Base-by-base conservation (phyloP, 2,329 filamentous ascomycete species). In the Pleomassaria siparia region DNA sequence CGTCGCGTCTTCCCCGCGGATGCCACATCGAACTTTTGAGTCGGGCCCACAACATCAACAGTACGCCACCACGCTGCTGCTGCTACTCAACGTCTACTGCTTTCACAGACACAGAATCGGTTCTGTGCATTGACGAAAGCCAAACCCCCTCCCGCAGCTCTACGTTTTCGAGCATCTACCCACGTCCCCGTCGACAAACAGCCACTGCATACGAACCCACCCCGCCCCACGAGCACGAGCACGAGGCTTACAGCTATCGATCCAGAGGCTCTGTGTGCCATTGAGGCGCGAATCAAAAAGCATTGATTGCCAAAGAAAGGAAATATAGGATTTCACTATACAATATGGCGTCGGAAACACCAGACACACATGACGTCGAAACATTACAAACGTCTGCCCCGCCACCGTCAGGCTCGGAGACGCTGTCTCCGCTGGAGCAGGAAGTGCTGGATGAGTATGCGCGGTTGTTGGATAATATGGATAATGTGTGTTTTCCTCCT, bases 371-470 rank as follows among this genome's bases (percentile, higher is more conserved):
- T 39, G 48, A 47, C 21, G 46, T 56, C 43, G 58, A 53, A 2
- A 40, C 55, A 4, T 60, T 59, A 0, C 63, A 62, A 46, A 47
- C 36, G 12, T 46, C 51, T 0, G 26, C 43, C 13, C 40, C 50
- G 30, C 51, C 59, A 44, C 43, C 9, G 3, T 40, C 48, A 1
- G 47, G 46, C 9, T 44, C 52, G 9, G 71, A 74, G 33, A 63
- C 54, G 10, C 69, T 96, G 52, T 81, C 86, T 1, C 87, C 90
- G 4, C 81, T 95, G 7, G 91, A 99, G 75, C 91, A 96, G 71
- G 90, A 97, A 67, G 87, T 99, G 1, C 78, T 99, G 1, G 91
- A 97, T 53, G 94, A 99, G 72, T 99, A 99, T 66, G 85, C 92
- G 58, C 81, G 87, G 12, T 75, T 99, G 25, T 83, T 92, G 0